Conservation (phyloP, 805 yeast genomes). For the Cyberlindnera japonica region DNA sequence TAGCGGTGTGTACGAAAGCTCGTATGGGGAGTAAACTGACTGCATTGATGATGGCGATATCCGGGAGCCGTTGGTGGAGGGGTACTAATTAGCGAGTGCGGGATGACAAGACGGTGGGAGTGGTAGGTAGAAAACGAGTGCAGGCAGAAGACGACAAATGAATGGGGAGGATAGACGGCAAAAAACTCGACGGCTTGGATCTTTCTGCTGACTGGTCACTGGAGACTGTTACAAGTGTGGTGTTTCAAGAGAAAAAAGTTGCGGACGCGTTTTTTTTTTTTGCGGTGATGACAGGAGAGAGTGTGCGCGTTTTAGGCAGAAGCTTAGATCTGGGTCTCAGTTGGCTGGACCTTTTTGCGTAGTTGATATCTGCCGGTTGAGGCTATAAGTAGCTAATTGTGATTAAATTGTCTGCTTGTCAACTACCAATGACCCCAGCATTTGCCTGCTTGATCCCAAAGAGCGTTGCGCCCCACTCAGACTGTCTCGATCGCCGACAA, state of each 20-base stretch:
- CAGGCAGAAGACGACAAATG: too few species aligned
- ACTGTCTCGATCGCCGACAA: too few species aligned
- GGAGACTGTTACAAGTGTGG: not conserved
- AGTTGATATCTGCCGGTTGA: too few species aligned
- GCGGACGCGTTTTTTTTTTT: slow-evolving; percentile 5
- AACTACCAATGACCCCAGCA: too few species aligned
- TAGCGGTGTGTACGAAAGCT: slow-evolving; percentile 23
- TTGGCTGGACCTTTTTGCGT: not conserved
- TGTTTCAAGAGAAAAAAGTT: not conserved
- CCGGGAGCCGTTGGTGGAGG: not conserved
- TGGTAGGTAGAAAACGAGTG: too few species aligned
- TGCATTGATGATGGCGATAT: slow-evolving; percentile 16
- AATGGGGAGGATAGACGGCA: not conserved
- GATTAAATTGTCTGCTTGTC: too few species aligned
- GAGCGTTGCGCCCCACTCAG: too few species aligned
- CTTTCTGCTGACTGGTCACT: not conserved
- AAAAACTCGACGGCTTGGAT: too few species aligned
- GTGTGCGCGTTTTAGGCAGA: not conserved
- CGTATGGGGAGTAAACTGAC: slow-evolving; percentile 25
- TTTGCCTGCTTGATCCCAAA: too few species aligned
- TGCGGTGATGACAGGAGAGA: not conserved
- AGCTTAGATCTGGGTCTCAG: not conserved
- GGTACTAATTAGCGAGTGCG: not conserved
- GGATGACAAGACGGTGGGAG: not conserved
- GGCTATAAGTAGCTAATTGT: too few species aligned